Evolutionary conservation across 495 filamentous ascomycete genomes (phyloP).

Genomic region (Penicillium macrosclerotiorum): DNA sequence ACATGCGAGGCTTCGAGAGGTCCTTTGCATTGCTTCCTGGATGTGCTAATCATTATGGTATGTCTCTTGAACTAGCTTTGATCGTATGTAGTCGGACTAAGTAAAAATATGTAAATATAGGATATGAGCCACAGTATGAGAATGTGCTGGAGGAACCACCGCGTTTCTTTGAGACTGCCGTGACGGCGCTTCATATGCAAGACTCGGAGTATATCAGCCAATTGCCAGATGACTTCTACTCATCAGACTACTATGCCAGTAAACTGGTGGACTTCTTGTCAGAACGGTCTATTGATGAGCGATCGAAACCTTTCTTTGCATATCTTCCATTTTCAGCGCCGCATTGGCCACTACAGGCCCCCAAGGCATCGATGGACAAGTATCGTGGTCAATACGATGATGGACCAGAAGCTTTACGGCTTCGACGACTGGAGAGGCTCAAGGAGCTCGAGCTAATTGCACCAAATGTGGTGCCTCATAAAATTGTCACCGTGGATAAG

Average conservation of each 20-base stretch:
- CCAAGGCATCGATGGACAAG: constrained; percentile 28
- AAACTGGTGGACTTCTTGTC: constrained; percentile 36
- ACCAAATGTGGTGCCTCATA: constrained; percentile 28
- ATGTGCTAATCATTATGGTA: constrained; percentile 49
- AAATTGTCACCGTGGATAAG: constrained; percentile 14
- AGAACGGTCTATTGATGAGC: constrained; percentile 38
- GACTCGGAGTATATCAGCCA: neutral
- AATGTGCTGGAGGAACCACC: constrained; percentile 29
- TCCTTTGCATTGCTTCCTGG: constrained; percentile 36
- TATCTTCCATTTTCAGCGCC: constrained; percentile 45
- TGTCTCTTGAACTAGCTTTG: too few species aligned
- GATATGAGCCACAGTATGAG: constrained; percentile 41
- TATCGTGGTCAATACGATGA: constrained; percentile 44
- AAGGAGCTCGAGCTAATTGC: constrained; percentile 35
- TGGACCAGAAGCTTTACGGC: constrained; percentile 36
- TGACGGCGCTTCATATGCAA: neutral
- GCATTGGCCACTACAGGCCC: constrained; percentile 45
- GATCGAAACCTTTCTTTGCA: constrained; percentile 40
- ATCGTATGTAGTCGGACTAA: too few species aligned
- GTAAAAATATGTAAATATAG: too few species aligned
- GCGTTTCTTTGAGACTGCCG: constrained; percentile 4
- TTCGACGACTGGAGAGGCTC: constrained; percentile 29
- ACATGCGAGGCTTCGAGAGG: constrained; percentile 12
- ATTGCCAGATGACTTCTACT: constrained; percentile 29
- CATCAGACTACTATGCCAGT: constrained; percentile 36